Percentiles rank a stretch among this genome's conserved stretches.
phyloP scores from a whole-genome alignment of 2,329 filamentous ascomycete species.

The Thielaviopsis euricoi region DNA sequence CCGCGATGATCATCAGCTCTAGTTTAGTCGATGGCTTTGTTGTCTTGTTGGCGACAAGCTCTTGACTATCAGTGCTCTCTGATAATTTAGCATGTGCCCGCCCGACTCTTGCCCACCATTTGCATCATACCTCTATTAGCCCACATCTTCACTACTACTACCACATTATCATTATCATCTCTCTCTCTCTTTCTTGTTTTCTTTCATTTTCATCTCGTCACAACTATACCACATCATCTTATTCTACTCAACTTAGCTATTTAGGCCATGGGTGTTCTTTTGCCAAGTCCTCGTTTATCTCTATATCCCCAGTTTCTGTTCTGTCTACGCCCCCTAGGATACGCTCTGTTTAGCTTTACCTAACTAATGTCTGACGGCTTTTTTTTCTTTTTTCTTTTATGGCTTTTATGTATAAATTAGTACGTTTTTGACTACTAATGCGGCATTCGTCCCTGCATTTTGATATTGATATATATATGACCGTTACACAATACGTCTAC shows the following conservation, averaged over 20 bases:
- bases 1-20: conserved; percentile 22
- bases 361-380: neutral
- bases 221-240: too few relatives aligned
- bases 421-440: neutral
- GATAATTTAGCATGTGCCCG: too few relatives aligned
- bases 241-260: neutral
- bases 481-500: too few relatives aligned
- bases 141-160: too few relatives aligned
- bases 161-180: too few relatives aligned
- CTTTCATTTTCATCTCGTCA: too few relatives aligned
- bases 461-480: neutral
- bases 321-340: neutral
- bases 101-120: too few relatives aligned
- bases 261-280: too few relatives aligned
- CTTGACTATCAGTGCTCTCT: neutral
- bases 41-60: neutral
- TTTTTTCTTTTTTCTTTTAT: neutral
- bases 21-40: conserved; percentile 11
- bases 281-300: neutral
- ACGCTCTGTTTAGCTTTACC: neutral
- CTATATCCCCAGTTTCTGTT: neutral
- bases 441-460: neutral
- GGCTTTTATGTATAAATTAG: neutral
- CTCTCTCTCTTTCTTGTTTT: too few relatives aligned
- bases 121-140: too few relatives aligned